These are phyloP conservation scores for Danielia reshetovae DNA, from an alignment of 805 yeast species.

Conservation along the genomic window DNA sequence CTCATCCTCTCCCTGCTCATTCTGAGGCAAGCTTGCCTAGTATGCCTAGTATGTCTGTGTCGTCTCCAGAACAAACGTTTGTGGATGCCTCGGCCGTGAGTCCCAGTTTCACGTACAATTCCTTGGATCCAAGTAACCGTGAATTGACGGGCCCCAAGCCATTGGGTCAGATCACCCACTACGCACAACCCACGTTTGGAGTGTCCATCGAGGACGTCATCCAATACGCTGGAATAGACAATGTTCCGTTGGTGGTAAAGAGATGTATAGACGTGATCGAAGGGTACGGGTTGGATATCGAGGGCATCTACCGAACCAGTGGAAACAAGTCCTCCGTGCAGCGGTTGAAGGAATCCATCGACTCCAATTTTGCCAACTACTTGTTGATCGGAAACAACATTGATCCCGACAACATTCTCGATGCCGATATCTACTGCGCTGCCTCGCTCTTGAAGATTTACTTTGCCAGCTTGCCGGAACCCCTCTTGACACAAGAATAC, in stretches of 20 bases:
- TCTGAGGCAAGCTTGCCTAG: background rate
- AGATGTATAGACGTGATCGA: slow-evolving; percentile 87
- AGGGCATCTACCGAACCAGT: slow-evolving; percentile 84
- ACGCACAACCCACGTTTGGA: slow-evolving; percentile 63
- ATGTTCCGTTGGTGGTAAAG: slow-evolving; percentile 86
- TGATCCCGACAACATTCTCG: slow-evolving; percentile 47
- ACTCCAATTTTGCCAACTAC: slow-evolving; percentile 67
- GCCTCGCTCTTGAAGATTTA: slow-evolving; percentile 83
- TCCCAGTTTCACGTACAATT: slow-evolving; percentile 12
- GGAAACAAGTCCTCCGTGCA: slow-evolving; percentile 76
- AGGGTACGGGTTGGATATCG: slow-evolving; percentile 74
- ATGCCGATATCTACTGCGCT: slow-evolving; percentile 82
- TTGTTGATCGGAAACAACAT: slow-evolving; percentile 39
- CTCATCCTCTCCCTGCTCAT: background rate
- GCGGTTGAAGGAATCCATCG: slow-evolving; percentile 67
- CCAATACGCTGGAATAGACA: slow-evolving; percentile 76
- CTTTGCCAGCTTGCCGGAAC: slow-evolving; percentile 83
- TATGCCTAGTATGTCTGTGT: background rate
- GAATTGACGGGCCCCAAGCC: slow-evolving; percentile 36
- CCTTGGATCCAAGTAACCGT: slow-evolving; percentile 33
- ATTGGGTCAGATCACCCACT: slow-evolving; percentile 15
- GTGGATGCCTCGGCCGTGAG: slow-evolving; percentile 2
- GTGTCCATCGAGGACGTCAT: slow-evolving; percentile 74
- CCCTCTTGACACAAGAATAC: slow-evolving; percentile 65
- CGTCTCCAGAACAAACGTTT: slow-evolving; percentile 1